Evolutionary conservation across 2,329 filamentous ascomycete species (phyloP).

Genomic region (Falciphora oryzae): DNA sequence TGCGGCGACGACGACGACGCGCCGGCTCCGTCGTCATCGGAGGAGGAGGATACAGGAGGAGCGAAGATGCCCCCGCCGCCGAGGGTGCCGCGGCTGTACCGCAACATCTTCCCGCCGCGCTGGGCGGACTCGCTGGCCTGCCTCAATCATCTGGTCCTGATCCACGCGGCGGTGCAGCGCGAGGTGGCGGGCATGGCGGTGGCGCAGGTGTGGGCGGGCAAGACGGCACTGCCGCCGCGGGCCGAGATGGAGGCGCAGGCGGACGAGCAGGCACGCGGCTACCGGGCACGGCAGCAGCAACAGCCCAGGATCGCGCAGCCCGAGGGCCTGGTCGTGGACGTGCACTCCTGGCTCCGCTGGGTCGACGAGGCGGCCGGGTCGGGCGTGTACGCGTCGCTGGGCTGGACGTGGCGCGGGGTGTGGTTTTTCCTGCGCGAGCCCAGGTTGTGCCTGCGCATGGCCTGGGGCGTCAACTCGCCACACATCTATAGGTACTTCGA

Average conservation of each 20-base stretch:
- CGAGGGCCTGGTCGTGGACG: constrained; percentile 12
- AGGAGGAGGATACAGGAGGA: background rate
- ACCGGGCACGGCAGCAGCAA: background rate
- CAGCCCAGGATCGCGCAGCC: constrained; percentile 2
- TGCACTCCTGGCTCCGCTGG: constrained; percentile 14
- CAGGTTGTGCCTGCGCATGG: constrained; percentile 15
- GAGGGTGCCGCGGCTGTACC: constrained; percentile 28
- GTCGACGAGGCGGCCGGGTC: constrained; percentile 15
- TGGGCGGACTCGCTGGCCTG: constrained; percentile 35
- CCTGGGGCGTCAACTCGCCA: constrained; percentile 15
- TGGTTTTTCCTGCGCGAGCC: constrained; percentile 14
- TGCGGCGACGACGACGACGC: constrained; percentile 17
- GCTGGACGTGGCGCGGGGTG: constrained; percentile 15
- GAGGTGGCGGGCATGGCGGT: constrained; percentile 36
- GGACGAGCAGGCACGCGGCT: background rate
- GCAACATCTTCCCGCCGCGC: constrained; percentile 35
- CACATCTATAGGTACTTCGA: constrained; percentile 16
- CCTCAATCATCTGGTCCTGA: constrained; percentile 26
- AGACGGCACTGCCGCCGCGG: constrained; percentile 26
- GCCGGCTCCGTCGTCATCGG: background rate
- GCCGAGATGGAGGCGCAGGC: constrained; percentile 24
- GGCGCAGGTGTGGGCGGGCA: constrained; percentile 33
- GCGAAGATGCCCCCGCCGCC: constrained; percentile 14
- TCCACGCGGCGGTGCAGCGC: constrained; percentile 24
- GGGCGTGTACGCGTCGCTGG: constrained; percentile 14